phyloP scores from a whole-genome alignment of 2,329 filamentous ascomycete species.

The Chrysosporium queenslandicum region DNA sequence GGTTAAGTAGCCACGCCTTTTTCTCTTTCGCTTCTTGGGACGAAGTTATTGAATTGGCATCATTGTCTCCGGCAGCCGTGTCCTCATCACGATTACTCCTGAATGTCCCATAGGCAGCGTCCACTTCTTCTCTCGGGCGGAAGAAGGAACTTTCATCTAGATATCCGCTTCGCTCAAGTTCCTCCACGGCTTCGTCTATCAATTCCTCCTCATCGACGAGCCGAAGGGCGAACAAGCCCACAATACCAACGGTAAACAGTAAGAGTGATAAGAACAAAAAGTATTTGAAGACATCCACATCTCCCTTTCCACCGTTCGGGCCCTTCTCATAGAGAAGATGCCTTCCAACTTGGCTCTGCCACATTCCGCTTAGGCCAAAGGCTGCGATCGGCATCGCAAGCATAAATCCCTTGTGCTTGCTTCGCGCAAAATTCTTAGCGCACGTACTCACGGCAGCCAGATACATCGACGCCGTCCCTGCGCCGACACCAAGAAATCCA shows the following conservation, averaged over 20 bases:
- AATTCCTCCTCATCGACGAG: constrained; percentile 60
- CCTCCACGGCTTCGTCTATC: constrained; percentile 81
- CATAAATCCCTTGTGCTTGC: constrained; percentile 77
- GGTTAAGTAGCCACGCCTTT: constrained; percentile 85
- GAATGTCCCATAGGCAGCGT: constrained; percentile 39
- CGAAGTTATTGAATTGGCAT: constrained; percentile 17
- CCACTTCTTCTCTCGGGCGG: constrained; percentile 40
- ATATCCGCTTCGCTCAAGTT: constrained; percentile 79
- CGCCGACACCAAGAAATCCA: constrained; percentile 72
- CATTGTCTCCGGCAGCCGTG: constrained; percentile 25
- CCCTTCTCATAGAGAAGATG: constrained; percentile 61
- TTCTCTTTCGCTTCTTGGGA: constrained; percentile 54
- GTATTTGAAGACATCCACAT: constrained; percentile 68
- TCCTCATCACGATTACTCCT: constrained; percentile 36
- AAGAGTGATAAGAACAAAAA: constrained; percentile 74
- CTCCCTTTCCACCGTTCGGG: constrained; percentile 51
- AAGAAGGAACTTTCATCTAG: constrained; percentile 66
- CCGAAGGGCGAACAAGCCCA: constrained; percentile 63
- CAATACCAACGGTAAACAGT: constrained; percentile 58
- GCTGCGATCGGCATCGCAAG: constrained; percentile 83
- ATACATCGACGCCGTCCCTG: constrained; percentile 82
- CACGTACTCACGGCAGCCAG: constrained; percentile 84
- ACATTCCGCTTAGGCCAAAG: constrained; percentile 90
- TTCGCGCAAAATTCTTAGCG: constrained; percentile 93
- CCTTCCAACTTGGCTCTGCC: constrained; percentile 81